A percentile compares a stretch with the other conserved stretches of the same genome.
These are phyloP conservation scores for Saturnispora dispora DNA, from an alignment of 805 yeast genomes.

Conservation along the genomic window DNA sequence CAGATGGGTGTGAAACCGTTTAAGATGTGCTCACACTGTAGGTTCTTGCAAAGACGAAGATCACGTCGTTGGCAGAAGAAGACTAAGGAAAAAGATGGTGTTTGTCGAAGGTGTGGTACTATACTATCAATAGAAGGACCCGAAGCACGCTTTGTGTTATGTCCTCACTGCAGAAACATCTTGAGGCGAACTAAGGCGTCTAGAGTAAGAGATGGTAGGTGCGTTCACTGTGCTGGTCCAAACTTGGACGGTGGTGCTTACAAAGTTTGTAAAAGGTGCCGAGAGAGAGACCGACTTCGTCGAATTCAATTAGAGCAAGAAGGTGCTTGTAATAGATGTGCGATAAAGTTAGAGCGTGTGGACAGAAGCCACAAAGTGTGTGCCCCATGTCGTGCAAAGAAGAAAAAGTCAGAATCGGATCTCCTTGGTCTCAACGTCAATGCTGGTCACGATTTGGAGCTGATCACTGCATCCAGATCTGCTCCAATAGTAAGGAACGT, in stretches of 20 bases:
- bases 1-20: slow-evolving; percentile 37
- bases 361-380: slow-evolving; percentile 55
- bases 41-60: slow-evolving; percentile 54
- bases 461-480: background rate
- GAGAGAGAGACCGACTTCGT: slow-evolving; percentile 51
- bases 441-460: background rate
- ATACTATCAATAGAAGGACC: slow-evolving; percentile 39
- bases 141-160: slow-evolving; percentile 39
- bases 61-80: slow-evolving; percentile 56
- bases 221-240: slow-evolving; percentile 63
- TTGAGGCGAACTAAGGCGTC: slow-evolving; percentile 47
- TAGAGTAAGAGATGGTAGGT: slow-evolving; percentile 53
- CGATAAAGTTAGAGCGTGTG: slow-evolving; percentile 35
- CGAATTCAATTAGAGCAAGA: slow-evolving; percentile 45
- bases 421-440: background rate
- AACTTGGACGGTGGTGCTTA: slow-evolving; percentile 36
- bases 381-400: slow-evolving; percentile 36
- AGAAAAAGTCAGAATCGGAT: background rate
- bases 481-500: background rate
- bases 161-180: slow-evolving; percentile 50
- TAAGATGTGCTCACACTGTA: slow-evolving; percentile 56
- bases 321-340: slow-evolving; percentile 59
- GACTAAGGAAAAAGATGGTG: slow-evolving; percentile 51
- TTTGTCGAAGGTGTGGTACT: slow-evolving; percentile 56
- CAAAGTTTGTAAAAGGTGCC: slow-evolving; percentile 59